These are phyloP conservation scores for Fusarium metavorans DNA, from an alignment of 2,329 filamentous ascomycete species.

Conservation along the genomic window DNA sequence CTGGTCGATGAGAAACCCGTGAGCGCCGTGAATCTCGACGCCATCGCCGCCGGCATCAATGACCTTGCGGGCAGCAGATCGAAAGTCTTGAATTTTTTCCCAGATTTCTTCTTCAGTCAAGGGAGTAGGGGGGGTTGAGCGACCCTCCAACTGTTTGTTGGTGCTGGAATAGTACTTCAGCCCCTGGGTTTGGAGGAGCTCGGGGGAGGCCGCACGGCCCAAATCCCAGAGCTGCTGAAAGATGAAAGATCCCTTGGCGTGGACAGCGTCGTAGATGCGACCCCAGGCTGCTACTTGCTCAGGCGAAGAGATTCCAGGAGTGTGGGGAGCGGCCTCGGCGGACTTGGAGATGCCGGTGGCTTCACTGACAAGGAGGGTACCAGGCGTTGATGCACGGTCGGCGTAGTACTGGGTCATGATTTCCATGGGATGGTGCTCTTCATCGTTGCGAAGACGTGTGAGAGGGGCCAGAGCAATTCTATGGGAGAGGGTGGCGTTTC, in stretches of 20 bases:
- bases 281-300: conserved; percentile 72
- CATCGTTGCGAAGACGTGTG: conserved; percentile 63
- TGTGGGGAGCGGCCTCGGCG: conserved; percentile 47
- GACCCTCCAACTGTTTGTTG: conserved; percentile 39
- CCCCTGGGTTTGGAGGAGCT: conserved; percentile 38
- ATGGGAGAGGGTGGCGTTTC: conserved; percentile 53
- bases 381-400: conserved; percentile 57
- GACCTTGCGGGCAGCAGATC: conserved; percentile 65
- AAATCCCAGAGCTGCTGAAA: conserved; percentile 75
- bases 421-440: conserved; percentile 47
- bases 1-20: conserved; percentile 74
- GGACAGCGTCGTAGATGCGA: conserved; percentile 70
- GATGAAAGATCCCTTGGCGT: conserved; percentile 71
- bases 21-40: conserved; percentile 70
- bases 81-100: conserved; percentile 71
- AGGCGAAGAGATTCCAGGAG: conserved; percentile 69
- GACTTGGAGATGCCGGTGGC: conserved; percentile 57
- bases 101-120: conserved; percentile 76
- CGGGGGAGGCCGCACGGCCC: conserved; percentile 59
- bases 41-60: conserved; percentile 76
- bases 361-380: conserved; percentile 59
- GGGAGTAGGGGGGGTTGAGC: conserved; percentile 15
- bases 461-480: conserved; percentile 67
- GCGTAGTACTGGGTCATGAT: conserved; percentile 57
- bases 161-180: conserved; percentile 45